phyloP scores from a whole-genome alignment of 2,329 filamentous ascomycete genomes.

The Diaporthe longicolla region DNA sequence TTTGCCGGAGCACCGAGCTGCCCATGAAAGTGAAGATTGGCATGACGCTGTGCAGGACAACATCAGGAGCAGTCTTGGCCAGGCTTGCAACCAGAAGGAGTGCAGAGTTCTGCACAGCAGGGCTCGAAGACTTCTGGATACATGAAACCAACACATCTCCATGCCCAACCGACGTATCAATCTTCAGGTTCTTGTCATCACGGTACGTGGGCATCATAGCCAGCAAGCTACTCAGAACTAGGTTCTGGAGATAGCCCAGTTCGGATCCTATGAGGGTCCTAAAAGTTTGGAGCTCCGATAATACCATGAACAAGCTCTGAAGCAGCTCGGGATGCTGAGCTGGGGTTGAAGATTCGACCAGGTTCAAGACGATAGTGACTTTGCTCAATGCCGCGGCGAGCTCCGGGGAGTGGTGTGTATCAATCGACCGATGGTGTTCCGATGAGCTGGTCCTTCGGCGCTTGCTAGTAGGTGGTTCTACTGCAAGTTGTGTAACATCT shows the following conservation, averaged over 20 bases:
- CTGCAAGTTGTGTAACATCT: conserved; percentile 79
- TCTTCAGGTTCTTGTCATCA: conserved; percentile 69
- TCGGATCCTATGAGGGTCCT: conserved; percentile 86
- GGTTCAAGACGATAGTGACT: conserved; percentile 88
- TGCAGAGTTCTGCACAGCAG: conserved; percentile 93
- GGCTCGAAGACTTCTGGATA: conserved; percentile 90
- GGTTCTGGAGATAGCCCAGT: conserved; percentile 88
- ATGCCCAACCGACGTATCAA: conserved; percentile 85
- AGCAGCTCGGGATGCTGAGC: conserved; percentile 83
- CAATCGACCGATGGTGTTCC: conserved; percentile 72
- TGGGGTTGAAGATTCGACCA: conserved; percentile 86
- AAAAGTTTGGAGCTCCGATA: conserved; percentile 90
- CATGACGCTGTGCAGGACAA: conserved; percentile 98
- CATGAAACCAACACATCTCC: conserved; percentile 94
- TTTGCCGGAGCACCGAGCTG: conserved; percentile 88
- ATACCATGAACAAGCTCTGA: conserved; percentile 82
- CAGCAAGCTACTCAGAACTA: conserved; percentile 85
- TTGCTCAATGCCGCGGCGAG: conserved; percentile 78
- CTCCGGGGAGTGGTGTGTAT: conserved; percentile 74
- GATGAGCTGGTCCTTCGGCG: conserved; percentile 83
- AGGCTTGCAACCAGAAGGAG: conserved; percentile 89
- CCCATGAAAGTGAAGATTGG: conserved; percentile 99
- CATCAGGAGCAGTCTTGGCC: conserved; percentile 88
- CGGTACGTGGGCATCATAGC: conserved; percentile 87
- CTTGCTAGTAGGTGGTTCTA: conserved; percentile 81